phyloP scores from a whole-genome alignment of 345 rosid genomes.

The Turnera subulata region DNA sequence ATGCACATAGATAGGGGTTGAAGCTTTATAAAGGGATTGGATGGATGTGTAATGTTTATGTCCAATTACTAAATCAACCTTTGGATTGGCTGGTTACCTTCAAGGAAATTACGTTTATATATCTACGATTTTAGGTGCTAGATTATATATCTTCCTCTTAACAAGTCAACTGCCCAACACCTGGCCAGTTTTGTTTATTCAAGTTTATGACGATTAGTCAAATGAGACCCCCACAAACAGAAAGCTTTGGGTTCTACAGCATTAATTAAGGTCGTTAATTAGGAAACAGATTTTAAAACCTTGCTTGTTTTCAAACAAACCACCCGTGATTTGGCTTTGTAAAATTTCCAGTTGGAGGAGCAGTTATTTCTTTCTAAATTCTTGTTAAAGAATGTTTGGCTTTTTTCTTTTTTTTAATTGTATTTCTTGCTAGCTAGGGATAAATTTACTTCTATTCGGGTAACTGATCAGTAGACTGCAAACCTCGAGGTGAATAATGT shows the following conservation, averaged over 20 bases:
- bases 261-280: no score
- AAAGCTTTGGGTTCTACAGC: not conserved
- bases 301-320: no score
- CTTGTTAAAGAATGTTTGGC: no score
- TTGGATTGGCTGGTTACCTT: not conserved
- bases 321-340: no score
- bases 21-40: conserved; percentile 33
- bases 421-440: no score
- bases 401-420: no score
- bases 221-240: not conserved
- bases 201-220: not conserved
- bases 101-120: conserved; percentile 11
- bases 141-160: not conserved
- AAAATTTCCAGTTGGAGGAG: no score
- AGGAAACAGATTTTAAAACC: not conserved
- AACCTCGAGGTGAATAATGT: no score
- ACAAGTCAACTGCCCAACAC: conserved; percentile 16
- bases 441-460: no score
- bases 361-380: no score
- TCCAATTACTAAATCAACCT: conserved; percentile 44
- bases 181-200: not conserved
- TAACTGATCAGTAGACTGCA: no score
- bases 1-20: conserved; percentile 20
- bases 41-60: conserved; percentile 28
- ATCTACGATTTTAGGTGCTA: conserved; percentile 2